Base-by-base conservation (phyloP, 768 basidiomycete species). In the Boletus reticuloceps region DNA sequence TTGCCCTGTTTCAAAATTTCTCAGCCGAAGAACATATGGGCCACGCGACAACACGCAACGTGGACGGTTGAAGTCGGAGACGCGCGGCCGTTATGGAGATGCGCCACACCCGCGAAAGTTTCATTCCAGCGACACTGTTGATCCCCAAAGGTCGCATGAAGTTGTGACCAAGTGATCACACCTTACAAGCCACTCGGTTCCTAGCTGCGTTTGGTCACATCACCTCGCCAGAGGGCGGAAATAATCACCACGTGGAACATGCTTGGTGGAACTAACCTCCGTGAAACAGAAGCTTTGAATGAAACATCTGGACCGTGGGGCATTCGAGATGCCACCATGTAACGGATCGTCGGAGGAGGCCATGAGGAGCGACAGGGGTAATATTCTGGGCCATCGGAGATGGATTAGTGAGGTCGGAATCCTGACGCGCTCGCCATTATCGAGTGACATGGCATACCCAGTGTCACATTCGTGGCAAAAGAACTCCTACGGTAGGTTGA, bases 51-150 rank as follows among this genome's bases (percentile, higher is more conserved):
- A 14, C 34, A 14, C 13, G 5, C 46, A 45, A 41, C 47, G 16
- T 47, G 47, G 29, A 42, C 47, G 44, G 53, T 62, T 51, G 40
- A 53, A 44, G 27, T 50, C 53, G 57, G 63, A 49, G 45, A 40
- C 39, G 19, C 25, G 48, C 8, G 39, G 39, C 12, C 45, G 39
- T 47, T 54, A 58, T 56, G 56, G 53, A 56, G 56, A 32, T 54
- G 20, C 17, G 22, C 20, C 19, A 25, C 50, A 65, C 42, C 64
- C 64, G 64, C 64, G 64, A 65, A 68, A 56, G 56, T 67, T 65
- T 55, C 47, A 38, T 22, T 36, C 34, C 45, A 48, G 50, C 40
- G 48, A 44, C 20, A 12, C 4, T 41, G 50, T 31, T 38, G 41
- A 37, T 51, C 47, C 27, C 22, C n/a, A 19, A 9, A 19, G 38